Percentiles rank a stretch among this genome's conserved stretches.
phyloP scores from a whole-genome alignment of 2,329 filamentous ascomycete species.

The Tolypocladium cylindrosporum region DNA sequence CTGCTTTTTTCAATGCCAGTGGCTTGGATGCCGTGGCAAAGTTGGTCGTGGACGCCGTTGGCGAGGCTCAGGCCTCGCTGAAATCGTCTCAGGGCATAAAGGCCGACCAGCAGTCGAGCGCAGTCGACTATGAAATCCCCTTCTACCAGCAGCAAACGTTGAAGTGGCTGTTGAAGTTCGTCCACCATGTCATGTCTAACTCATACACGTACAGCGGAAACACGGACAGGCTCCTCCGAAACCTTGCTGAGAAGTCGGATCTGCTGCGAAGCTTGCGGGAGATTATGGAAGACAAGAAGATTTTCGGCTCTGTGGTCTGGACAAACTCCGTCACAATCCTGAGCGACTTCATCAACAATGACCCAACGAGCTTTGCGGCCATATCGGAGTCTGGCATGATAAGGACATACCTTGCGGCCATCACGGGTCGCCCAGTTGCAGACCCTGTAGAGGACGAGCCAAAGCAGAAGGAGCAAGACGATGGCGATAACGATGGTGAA shows the following conservation, averaged over 20 bases:
- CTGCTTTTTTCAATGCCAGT: conserved; percentile 68
- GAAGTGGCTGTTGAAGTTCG: conserved; percentile 90
- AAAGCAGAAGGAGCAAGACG: conserved; percentile 19
- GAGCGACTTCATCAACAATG: conserved; percentile 96
- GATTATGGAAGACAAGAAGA: conserved; percentile 68
- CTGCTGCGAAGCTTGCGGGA: conserved; percentile 69
- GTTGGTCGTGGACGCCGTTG: conserved; percentile 70
- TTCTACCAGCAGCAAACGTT: conserved; percentile 90
- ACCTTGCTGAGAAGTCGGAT: conserved; percentile 86
- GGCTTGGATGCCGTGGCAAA: conserved; percentile 88
- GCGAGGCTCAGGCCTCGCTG: conserved; percentile 56
- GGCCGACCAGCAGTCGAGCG: conserved; percentile 58
- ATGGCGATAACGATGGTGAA: conserved; percentile 24
- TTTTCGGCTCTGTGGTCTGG: conserved; percentile 92
- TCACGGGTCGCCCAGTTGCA: conserved; percentile 48
- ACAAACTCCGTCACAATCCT: conserved; percentile 86
- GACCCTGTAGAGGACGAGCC: conserved; percentile 16
- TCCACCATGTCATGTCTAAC: conserved; percentile 89
- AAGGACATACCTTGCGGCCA: conserved; percentile 71
- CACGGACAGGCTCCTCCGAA: conserved; percentile 81
- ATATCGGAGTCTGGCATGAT: conserved; percentile 91
- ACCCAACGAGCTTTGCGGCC: conserved; percentile 92
- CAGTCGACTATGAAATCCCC: conserved; percentile 87
- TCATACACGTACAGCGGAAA: conserved; percentile 61
- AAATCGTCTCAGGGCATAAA: conserved; percentile 62